A percentile compares a stretch with the other conserved stretches of the same genome.
These are phyloP conservation scores for Butyriboletus loyo DNA, from an alignment of 768 basidiomycete species.

Conservation along the genomic window DNA sequence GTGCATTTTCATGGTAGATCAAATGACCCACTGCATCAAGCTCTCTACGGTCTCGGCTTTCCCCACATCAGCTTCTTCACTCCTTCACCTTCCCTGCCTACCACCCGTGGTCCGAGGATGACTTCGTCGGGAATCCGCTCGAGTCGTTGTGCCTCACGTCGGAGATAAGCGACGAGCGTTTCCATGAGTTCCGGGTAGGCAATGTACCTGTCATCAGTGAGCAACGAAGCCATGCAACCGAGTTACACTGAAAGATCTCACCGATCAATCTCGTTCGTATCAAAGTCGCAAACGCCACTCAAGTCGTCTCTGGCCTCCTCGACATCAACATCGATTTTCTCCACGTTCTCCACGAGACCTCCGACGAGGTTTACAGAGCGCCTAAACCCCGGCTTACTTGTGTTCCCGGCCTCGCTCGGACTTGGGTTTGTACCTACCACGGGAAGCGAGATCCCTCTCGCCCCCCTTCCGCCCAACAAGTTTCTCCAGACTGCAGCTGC, in stretches of 20 bases:
- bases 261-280: slow-evolving; percentile 44
- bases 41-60: slow-evolving; percentile 17
- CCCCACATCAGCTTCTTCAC: slow-evolving; percentile 32
- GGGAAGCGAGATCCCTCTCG: slow-evolving; percentile 56
- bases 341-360: slow-evolving; percentile 57
- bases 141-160: slow-evolving; percentile 69
- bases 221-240: background rate
- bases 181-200: slow-evolving; percentile 75
- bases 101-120: slow-evolving; percentile 30
- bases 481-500: slow-evolving; percentile 92
- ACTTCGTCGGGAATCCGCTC: slow-evolving; percentile 49
- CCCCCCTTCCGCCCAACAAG: slow-evolving; percentile 80
- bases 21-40: background rate
- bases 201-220: slow-evolving; percentile 55
- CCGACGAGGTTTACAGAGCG: slow-evolving; percentile 71
- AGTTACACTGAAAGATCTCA: slow-evolving; percentile 6
- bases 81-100: slow-evolving; percentile 34
- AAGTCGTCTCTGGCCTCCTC: slow-evolving; percentile 64
- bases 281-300: slow-evolving; percentile 72
- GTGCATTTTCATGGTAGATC: background rate
- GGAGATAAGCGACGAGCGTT: slow-evolving; percentile 61
- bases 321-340: slow-evolving; percentile 53
- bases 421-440: background rate
- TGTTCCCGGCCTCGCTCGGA: slow-evolving; percentile 7
- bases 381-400: slow-evolving; percentile 38